phyloP scores from a whole-genome alignment of 202 grass and related monocot species.

The Brachypodium distachyon region DNA sequence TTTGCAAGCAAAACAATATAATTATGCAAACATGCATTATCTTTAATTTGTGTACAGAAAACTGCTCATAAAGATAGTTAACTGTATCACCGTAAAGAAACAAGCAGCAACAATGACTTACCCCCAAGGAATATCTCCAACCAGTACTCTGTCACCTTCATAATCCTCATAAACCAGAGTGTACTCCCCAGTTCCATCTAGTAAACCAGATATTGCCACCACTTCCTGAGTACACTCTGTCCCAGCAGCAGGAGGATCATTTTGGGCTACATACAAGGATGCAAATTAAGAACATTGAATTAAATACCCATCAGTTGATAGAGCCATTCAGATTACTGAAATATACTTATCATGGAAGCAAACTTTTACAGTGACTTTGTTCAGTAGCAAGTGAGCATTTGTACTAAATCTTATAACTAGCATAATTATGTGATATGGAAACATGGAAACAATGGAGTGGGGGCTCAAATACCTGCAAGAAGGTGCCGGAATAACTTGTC shows the following conservation, averaged over 20 bases:
- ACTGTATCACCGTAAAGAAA: background rate
- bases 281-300: background rate
- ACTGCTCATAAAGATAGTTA: background rate
- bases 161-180: conserved; percentile 88
- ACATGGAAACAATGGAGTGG: background rate
- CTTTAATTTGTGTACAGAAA: background rate
- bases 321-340: background rate
- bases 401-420: background rate
- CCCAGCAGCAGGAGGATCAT: background rate
- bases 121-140: conserved; percentile 90
- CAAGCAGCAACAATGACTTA: conserved; percentile 21
- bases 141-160: conserved; percentile 73
- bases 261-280: conserved; percentile 41
- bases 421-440: background rate
- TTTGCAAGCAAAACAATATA: background rate
- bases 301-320: background rate
- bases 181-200: conserved; percentile 76
- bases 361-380: background rate
- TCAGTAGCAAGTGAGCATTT: background rate
- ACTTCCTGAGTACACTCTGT: conserved; percentile 14
- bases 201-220: conserved; percentile 36
- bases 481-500: conserved; percentile 70
- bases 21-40: background rate
- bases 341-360: background rate
- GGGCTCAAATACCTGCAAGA: conserved; percentile 52